Evolutionary conservation across 1,284 basidiomycete species (phyloP).

Genomic region (Xanthoconium separans): DNA sequence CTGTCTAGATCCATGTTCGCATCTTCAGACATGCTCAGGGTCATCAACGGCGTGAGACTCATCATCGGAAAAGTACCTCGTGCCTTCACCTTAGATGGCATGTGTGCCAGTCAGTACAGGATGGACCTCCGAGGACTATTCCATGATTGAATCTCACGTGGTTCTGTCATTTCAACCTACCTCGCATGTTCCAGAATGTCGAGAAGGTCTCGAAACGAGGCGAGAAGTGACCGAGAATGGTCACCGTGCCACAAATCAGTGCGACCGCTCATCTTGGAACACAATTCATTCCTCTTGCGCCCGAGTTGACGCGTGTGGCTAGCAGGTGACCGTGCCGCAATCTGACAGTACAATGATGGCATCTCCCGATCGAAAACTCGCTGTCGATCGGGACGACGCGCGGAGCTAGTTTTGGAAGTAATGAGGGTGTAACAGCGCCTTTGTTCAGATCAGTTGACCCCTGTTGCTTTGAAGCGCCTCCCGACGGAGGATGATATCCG

Average conservation of each 20-base stretch:
- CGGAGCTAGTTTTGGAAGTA: slow-evolving; percentile 20
- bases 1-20: slow-evolving; percentile 3
- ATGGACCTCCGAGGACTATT: slow-evolving; percentile 32
- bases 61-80: slow-evolving; percentile 29
- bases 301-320: neutral
- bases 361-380: slow-evolving; percentile 26
- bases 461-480: neutral
- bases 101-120: neutral
- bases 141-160: slow-evolving; percentile 26
- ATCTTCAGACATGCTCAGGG: slow-evolving; percentile 19
- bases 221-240: slow-evolving; percentile 4
- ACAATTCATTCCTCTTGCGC: neutral
- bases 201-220: slow-evolving; percentile 16
- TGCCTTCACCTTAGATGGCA: slow-evolving; percentile 29
- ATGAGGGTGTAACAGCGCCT: slow-evolving; percentile 7
- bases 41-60: slow-evolving; percentile 27
- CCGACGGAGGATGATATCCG: neutral
- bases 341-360: slow-evolving; percentile 17
- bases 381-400: slow-evolving; percentile 25
- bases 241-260: neutral
- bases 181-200: slow-evolving; percentile 23
- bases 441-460: neutral
- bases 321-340: neutral
- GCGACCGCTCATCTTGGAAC: neutral
- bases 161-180: slow-evolving; percentile 1